These are phyloP conservation scores for Diaporthe humulicola DNA, from an alignment of 2,329 filamentous ascomycete genomes.

Conservation along the genomic window DNA sequence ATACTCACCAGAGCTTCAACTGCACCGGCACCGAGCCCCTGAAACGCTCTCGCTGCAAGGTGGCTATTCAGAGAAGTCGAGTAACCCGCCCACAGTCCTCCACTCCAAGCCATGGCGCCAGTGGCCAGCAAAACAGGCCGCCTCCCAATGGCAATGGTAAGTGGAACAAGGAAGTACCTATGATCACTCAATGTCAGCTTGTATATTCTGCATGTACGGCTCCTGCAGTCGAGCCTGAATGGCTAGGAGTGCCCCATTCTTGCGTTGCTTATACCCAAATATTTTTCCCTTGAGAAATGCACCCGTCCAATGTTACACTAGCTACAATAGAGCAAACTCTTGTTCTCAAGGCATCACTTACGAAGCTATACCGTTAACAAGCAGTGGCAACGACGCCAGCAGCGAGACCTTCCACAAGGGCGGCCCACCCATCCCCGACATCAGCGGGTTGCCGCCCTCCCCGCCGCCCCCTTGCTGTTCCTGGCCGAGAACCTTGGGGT, in stretches of 20 bases:
- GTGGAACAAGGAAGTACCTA: constrained; percentile 47
- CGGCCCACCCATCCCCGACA: constrained; percentile 45
- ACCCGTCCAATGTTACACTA: rapidly evolving
- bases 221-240: background rate
- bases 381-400: constrained; percentile 48
- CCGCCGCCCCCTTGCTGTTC: constrained; percentile 42
- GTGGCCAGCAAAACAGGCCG: constrained; percentile 48
- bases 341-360: background rate
- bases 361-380: constrained; percentile 49
- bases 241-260: background rate
- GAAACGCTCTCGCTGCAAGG: constrained; percentile 47
- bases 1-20: constrained; percentile 47
- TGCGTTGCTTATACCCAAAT: background rate
- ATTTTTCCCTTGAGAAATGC: background rate
- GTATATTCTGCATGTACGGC: no score
- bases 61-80: constrained; percentile 46
- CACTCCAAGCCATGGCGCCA: constrained; percentile 46
- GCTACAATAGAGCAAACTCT: background rate
- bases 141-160: constrained; percentile 49
- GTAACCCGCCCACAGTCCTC: constrained; percentile 49
- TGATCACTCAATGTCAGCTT: background rate
- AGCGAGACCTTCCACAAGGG: constrained; percentile 48
- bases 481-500: constrained; percentile 48
- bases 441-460: constrained; percentile 38
- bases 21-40: constrained; percentile 49